These are phyloP conservation scores for Acanthamoeba lenticulata DNA, from an alignment of 208 protist species.

Conservation along the genomic window DNA sequence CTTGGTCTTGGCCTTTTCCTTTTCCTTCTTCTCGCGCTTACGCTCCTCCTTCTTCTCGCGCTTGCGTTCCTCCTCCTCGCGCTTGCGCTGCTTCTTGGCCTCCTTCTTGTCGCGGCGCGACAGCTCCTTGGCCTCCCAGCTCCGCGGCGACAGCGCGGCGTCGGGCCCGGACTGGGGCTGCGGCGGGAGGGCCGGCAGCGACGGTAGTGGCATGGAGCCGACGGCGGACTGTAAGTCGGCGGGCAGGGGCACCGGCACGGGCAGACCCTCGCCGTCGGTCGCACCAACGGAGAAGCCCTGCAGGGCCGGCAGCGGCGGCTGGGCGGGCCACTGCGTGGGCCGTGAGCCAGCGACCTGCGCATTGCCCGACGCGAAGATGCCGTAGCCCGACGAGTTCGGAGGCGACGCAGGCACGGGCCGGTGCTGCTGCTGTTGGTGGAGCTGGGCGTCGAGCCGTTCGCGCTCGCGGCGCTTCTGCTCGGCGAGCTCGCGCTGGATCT, in stretches of 20 bases:
- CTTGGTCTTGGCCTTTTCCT: not conserved
- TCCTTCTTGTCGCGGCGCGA: not conserved
- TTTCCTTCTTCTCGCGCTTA: not conserved
- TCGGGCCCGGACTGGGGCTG: not conserved
- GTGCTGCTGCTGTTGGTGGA: not conserved
- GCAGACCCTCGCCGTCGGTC: not conserved
- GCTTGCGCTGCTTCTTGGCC: not conserved
- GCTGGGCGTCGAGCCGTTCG: not conserved
- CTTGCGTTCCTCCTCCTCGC: not conserved
- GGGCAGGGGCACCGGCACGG: not conserved
- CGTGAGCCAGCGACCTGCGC: not conserved
- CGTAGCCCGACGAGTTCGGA: not conserved
- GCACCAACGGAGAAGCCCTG: not conserved
- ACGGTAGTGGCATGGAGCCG: not conserved
- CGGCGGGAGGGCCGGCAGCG: not conserved
- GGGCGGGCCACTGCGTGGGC: not conserved
- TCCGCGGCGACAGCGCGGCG: not conserved
- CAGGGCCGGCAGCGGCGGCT: not conserved
- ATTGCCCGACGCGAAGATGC: not conserved
- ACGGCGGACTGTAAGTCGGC: not conserved
- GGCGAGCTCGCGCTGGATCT: not conserved
- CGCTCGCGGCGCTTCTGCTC: not conserved
- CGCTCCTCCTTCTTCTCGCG: not conserved
- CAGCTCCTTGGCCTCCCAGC: constrained; percentile 15
- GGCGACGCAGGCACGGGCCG: not conserved